phyloP scores from a whole-genome alignment of 495 filamentous ascomycete genomes.

The Lentithecium fluviatile region DNA sequence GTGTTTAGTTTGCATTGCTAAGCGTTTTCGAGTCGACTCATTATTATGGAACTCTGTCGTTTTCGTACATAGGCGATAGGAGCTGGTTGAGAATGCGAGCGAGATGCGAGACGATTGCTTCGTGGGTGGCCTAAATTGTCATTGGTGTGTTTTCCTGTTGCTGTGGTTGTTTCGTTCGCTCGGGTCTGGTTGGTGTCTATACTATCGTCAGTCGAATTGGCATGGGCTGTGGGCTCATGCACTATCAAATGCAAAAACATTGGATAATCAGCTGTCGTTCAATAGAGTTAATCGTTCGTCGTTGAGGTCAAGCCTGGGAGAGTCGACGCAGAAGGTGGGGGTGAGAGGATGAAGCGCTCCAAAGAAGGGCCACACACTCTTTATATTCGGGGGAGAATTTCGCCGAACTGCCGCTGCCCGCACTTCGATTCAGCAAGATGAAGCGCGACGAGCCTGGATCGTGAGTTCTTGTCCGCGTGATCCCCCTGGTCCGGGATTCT shows the following conservation, averaged over 20 bases:
- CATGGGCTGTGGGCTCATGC: neutral
- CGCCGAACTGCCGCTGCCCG: no score
- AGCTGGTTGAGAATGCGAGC: constrained; percentile 15
- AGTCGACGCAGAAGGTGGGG: neutral
- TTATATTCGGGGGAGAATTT: no score
- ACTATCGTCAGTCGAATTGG: neutral
- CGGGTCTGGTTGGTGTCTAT: neutral
- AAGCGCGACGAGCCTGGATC: neutral
- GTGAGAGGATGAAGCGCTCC: neutral
- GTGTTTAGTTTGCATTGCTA: constrained; percentile 5
- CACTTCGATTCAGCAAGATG: neutral
- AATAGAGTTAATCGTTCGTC: neutral
- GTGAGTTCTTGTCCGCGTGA: neutral
- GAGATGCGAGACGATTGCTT: neutral
- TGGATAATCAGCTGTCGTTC: neutral
- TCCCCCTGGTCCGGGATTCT: neutral
- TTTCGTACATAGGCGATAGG: constrained; percentile 25
- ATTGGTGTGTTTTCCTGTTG: neutral
- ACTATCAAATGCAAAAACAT: constrained; percentile 12
- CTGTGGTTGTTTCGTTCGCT: neutral
- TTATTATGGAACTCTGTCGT: constrained; percentile 11
- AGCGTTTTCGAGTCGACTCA: constrained; percentile 1
- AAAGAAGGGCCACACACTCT: no score
- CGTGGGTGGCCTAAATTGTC: neutral
- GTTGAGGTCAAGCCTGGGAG: neutral